A percentile compares a stretch with the other conserved stretches of the same genome.
Conservation (phyloP, 2,329 filamentous ascomycete species). For the Aspergillus sp. region DNA sequence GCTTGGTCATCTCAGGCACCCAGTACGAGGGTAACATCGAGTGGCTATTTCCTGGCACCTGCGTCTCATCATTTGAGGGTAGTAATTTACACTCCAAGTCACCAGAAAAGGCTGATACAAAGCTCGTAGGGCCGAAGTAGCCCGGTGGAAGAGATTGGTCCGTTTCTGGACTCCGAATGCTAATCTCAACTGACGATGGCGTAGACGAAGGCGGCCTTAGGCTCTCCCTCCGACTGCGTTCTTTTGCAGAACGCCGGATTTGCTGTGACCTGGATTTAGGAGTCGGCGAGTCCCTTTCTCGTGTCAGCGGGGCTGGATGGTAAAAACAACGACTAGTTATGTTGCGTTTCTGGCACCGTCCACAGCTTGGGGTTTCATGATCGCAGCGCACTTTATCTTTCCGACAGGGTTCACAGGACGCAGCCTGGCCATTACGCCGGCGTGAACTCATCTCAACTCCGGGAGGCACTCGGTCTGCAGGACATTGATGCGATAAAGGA, state of each 20-base stretch:
- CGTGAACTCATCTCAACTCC: constrained; percentile 15
- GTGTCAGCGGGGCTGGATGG: constrained; percentile 33
- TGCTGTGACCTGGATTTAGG: not conserved
- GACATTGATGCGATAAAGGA: not conserved
- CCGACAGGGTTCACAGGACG: constrained; percentile 35
- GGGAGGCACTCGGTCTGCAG: not conserved
- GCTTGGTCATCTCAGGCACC: constrained; percentile 20
- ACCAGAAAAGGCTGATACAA: constrained; percentile 27
- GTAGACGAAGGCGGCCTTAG: not conserved
- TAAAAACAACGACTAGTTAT: constrained; percentile 27
- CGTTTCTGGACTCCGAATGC: constrained; percentile 3
- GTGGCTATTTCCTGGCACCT: not conserved
- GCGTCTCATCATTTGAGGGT: not conserved
- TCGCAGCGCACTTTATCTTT: constrained; percentile 34
- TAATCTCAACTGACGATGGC: constrained; percentile 2
- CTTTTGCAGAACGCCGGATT: not conserved
- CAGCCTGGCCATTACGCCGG: constrained; percentile 31
- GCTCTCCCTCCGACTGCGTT: not conserved
- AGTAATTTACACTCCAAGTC: constrained; percentile 18
- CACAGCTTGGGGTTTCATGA: constrained; percentile 27
- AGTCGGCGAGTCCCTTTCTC: not conserved
- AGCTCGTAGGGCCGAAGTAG: constrained; percentile 37
- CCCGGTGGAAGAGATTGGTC: constrained; percentile 23
- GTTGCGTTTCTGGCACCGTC: constrained; percentile 27
- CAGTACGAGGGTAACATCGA: constrained; percentile 21